Conservation (phyloP, 257 asterid genomes). For the Penstemon newberryi region DNA sequence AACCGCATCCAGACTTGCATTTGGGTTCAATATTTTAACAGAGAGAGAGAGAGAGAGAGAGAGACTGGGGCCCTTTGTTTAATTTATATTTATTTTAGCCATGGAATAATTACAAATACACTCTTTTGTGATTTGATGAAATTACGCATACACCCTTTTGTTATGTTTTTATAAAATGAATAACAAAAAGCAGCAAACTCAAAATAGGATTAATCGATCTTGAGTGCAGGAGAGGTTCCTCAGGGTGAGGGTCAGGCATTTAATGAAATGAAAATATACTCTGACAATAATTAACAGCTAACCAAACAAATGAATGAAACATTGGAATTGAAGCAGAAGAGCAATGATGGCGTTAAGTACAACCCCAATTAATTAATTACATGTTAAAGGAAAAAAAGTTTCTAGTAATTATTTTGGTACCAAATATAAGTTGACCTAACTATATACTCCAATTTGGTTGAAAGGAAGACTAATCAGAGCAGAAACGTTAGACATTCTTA, state of each 20-base stretch:
- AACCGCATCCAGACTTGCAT: slow-evolving; percentile 49
- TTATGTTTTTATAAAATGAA: background rate
- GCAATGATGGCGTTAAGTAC: slow-evolving; percentile 41
- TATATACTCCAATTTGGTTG: slow-evolving; percentile 27
- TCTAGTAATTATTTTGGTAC: background rate
- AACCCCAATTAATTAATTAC: background rate
- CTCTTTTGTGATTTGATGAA: background rate
- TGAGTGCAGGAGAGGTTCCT: too few species aligned
- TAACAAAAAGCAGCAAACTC: background rate
- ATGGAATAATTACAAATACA: background rate
- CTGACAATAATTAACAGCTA: slow-evolving; percentile 29
- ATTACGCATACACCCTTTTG: background rate
- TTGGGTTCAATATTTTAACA: too few species aligned
- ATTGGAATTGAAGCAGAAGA: slow-evolving; percentile 21
- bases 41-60: background rate
- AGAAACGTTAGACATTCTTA: slow-evolving; percentile 33
- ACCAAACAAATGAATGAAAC: slow-evolving; percentile 21
- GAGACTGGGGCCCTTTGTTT: slow-evolving; percentile 28
- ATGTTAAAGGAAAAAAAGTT: background rate
- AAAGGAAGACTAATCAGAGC: slow-evolving; percentile 29
- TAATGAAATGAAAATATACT: slow-evolving; percentile 2
- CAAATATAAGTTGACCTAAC: slow-evolving; percentile 27
- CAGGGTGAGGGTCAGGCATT: too few species aligned
- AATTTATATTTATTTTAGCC: background rate
- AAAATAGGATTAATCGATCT: too few species aligned